Conservation (phyloP, 2,329 filamentous ascomycete species). For the Fusarium duplospermum region DNA sequence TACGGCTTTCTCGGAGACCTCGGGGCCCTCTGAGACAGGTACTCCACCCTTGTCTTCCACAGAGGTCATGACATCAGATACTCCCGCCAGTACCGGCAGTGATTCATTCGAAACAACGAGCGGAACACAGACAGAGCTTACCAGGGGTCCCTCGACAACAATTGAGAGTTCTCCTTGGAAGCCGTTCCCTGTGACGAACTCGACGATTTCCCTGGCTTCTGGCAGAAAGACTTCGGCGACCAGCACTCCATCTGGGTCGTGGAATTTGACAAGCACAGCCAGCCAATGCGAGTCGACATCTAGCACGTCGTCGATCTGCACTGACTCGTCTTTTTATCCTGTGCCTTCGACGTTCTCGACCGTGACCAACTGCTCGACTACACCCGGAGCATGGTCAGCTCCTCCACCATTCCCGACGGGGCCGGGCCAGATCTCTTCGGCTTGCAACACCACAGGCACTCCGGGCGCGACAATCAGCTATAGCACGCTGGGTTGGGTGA, state of each 20-base stretch:
- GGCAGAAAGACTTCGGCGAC: slow-evolving; percentile 11
- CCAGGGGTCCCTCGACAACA: slow-evolving; percentile 20
- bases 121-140: background rate
- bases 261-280: slow-evolving; percentile 23
- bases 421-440: slow-evolving; percentile 16
- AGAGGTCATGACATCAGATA: background rate
- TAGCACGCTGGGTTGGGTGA: slow-evolving; percentile 31
- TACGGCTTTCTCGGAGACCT: slow-evolving; percentile 12
- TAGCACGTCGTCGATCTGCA: slow-evolving; percentile 28
- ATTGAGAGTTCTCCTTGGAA: slow-evolving; percentile 12
- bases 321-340: slow-evolving; percentile 12
- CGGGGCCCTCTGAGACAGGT: slow-evolving; percentile 14
- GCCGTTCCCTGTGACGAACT: slow-evolving; percentile 25
- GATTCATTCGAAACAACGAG: slow-evolving; percentile 3
- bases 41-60: slow-evolving; percentile 1
- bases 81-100: slow-evolving; percentile 3
- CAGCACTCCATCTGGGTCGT: background rate
- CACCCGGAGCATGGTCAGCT: slow-evolving; percentile 1
- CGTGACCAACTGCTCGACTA: slow-evolving; percentile 27
- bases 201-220: slow-evolving; percentile 23
- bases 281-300: slow-evolving; percentile 26
- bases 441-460: slow-evolving; percentile 41
- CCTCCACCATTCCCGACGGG: slow-evolving; percentile 22
- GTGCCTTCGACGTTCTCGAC: background rate
- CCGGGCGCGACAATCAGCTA: slow-evolving; percentile 20